Base-by-base conservation (phyloP, 495 filamentous ascomycete genomes). In the Lepidopterella palustris region DNA sequence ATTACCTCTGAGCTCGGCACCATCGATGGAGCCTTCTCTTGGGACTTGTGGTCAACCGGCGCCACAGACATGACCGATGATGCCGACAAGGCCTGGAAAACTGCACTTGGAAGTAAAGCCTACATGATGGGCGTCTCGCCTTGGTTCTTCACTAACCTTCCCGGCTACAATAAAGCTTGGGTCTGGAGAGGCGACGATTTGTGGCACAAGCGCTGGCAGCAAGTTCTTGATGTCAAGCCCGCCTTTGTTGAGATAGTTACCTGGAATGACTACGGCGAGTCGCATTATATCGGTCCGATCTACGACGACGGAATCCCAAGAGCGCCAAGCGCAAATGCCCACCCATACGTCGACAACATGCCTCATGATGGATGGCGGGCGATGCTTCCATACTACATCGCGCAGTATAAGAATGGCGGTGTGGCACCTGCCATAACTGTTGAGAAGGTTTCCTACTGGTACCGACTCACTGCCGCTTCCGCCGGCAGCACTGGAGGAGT, bases 71-170 rank as follows among this genome's bases (percentile, higher is more conserved):
- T 54, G 51, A 54, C 20, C 31, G 20, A 23, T 8, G 27, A 35
- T 5, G 21, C 25, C n/a, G 87, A 90, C 61, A 59, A 70, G 20
- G 71, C 74, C 0, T 90, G 83, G 72, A 74, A 76, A 35, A 68
- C 73, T 9, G 72, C 70, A 18, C 70, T 81, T 10, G 68, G 63
- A 6, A 78, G 76, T 0, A 88, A 88, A 70, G 74, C 82, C 6
- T 91, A 84, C 72, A 90, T 91, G 87, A 89, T 89, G 87, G 81
- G 81, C 13, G 83, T 88, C 13, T 84, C 85, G 15, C 87, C 87
- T 1, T 89, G 85, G 82, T 90, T 90, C 70, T 92, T 87, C 62
- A 79, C 77, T 68, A 85, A 87, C 53, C 75, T 89, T 18, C 83
- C 87, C 0, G 78, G 80, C 35, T 87, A 79, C 70, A 74, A 74